Evolutionary conservation across 1,284 basidiomycete species (phyloP), one percentile per base, ranked within the genome.

Genomic region (Moesziomyces sp.): DNA sequence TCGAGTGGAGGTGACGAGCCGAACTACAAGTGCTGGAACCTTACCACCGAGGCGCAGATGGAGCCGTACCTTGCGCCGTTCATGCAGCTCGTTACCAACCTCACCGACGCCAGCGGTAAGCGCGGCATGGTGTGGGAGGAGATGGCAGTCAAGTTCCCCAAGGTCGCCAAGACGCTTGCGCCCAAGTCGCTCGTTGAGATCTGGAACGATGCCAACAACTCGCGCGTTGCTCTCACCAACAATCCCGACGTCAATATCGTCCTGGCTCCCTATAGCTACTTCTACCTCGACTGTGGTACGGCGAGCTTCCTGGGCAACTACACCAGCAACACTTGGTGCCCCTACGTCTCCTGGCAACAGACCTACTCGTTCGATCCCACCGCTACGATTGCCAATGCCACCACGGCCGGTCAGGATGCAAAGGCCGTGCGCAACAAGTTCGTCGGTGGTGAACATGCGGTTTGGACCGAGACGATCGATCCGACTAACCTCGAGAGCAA

Each of bases 1-100:
- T 89, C 89, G 71, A 91, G 91, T 0, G 93, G 93, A 2, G 93
- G 93, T 0, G 93, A 94, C 80, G 93, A 94, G 84, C 83, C 94
- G 67, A 93, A 93, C 79, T 79, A 83, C 10, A 86, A 86, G 45
- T 93, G 92, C 84, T 93, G 92, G 80, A 85, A 85, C 9, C 30
- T 59, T 7, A 62, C 59, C 5, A 57, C 53, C 24, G 73, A 82
- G 35, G 52, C 51, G 14, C 47, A 58, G 16, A 78, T 79, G 52
- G 71, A 75, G 52, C 65, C 66, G 13, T 48, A 58, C 26, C 46
- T 94, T 46, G 85, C 87, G 69, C 79, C 82, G 0, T 93, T 93
- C 83, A 89, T 89, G 8, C 84, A 87, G 55, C 83, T 85, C 6
- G 88, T 87, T 3, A 90, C 91, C 76, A 76, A 80, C 6, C 85